Evolutionary conservation across 2,329 filamentous ascomycete genomes (phyloP), one percentile per base, ranked within the genome.

Genomic region (Pleurostoma richardsiae): DNA sequence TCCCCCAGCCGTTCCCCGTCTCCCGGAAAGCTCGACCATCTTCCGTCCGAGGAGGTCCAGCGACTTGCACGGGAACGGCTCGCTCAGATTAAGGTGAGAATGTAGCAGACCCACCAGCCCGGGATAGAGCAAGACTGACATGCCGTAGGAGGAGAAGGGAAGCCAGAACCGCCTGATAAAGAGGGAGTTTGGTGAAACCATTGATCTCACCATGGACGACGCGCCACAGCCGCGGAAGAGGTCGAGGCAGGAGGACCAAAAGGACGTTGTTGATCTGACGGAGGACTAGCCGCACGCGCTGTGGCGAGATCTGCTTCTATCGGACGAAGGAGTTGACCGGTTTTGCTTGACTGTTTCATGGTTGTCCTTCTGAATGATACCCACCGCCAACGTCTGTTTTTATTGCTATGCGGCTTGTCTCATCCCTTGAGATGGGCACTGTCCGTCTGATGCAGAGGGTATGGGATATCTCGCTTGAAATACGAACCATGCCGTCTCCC

Each of bases 41-140:
- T 66, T 11, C 52, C 59, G 5, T 39, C 52, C 4, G 54, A 52
- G 0, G 58, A 65, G 39, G 50, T 59, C 28, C 51, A 54, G 30
- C 52, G 57, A 6, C 51, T 68, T 10, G 64, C 64, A 1, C 45
- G 54, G 43, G 62, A 65, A 45, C 55, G 58, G 3, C 50, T 63
- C 1, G 49, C 54, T 0, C 51, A 64, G 29, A 52, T 64, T 5
- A 53, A 54, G 38, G 63, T 61, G 8, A 33, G 47, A 5, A 2
- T 10, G 3, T 8, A 36, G n/a, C n/a, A 8, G 33, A 2, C 33
- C 8, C n/a, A 8, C n/a, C 33, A 8, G n/a, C 8, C 33, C 33
- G n/a, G 33, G 8, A 36, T n/a, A 36, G 33, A n/a, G 8, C n/a
- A 36, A 36, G 8, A 8, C 8, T 36, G 19, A 19, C 19, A 19